These are phyloP conservation scores for Neltuma alba DNA, from an alignment of 306 rosid genomes.

Conservation along the genomic window DNA sequence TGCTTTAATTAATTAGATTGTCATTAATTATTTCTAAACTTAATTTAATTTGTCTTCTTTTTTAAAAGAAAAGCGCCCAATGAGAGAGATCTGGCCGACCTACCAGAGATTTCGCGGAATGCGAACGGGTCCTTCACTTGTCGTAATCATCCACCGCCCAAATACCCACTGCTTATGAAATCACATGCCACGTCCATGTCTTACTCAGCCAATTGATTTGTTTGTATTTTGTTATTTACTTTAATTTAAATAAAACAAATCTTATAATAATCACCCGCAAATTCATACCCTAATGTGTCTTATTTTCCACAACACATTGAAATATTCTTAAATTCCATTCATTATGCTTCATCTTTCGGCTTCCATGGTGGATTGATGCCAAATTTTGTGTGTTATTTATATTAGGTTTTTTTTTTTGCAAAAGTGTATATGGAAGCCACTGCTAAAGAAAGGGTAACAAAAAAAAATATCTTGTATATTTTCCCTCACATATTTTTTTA, in stretches of 20 bases:
- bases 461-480: no score
- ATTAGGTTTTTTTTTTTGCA: no score
- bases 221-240: neutral
- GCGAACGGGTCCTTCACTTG: neutral
- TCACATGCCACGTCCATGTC: neutral
- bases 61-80: neutral
- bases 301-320: neutral
- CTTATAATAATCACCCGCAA: neutral
- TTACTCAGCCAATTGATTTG: neutral
- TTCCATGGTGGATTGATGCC: neutral
- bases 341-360: no score
- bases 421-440: no score
- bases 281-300: neutral
- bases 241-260: neutral
- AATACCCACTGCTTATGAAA: neutral
- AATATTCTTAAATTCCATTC: neutral
- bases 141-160: conserved; percentile 12
- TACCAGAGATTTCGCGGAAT: neutral
- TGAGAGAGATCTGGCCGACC: neutral
- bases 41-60: no score
- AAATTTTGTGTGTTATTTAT: neutral
- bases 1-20: neutral
- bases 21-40: neutral
- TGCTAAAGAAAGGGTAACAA: no score
- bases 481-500: no score